Evolutionary conservation across 495 filamentous ascomycete species (phyloP), one percentile per base, ranked within the genome.

Genomic region (Talaromyces stipitatus): DNA sequence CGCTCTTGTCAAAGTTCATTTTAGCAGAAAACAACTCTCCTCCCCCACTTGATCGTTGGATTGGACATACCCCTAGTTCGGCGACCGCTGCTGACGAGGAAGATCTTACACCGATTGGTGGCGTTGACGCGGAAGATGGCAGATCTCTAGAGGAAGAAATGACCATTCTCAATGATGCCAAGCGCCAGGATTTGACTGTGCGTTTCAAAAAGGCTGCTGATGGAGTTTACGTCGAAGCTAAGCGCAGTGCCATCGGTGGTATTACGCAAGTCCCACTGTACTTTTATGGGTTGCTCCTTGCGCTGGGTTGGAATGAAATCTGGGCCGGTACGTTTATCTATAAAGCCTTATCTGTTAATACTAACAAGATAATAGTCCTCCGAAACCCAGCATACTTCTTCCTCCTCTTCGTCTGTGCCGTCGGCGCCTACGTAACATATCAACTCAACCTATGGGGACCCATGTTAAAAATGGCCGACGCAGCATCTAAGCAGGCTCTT

Each of bases 121-220:
- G 91, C 5, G 83, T 95, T 12, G 94, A 96, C 57, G 91, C 94
- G 64, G 90, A 95, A 52, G 91, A 95, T 57, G 89, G 88, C 64
- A 95, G 90, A 82, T 92, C 86, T 57, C 74, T 96, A 33, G 91
- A 95, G 63, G 94, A 97, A 68, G 94, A 97, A 71, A 94, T 91
- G 85, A 91, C 88, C n/a, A 81, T 98, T 9, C 78, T 98, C 28
- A 85, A 84, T 58, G 94, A 97, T 66, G 78, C 82, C 36, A 97
- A 97, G 64, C 80, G 85, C 55, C 86, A 91, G 64, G 94, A 97
- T 69, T 79, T 97, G 55, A 86, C 88, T 11, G 85, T 91, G n/a
- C 80, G 94, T 59, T 98, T 98, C 75, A 96, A 95, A 79, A 96
- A 97, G 76, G 90, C 88, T 60, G 94, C 94, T 14, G 94, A 98